Evolutionary conservation across 2,329 filamentous ascomycete species (phyloP), one percentile per base, ranked within the genome.

Genomic region (Chaetomium strumarium): DNA sequence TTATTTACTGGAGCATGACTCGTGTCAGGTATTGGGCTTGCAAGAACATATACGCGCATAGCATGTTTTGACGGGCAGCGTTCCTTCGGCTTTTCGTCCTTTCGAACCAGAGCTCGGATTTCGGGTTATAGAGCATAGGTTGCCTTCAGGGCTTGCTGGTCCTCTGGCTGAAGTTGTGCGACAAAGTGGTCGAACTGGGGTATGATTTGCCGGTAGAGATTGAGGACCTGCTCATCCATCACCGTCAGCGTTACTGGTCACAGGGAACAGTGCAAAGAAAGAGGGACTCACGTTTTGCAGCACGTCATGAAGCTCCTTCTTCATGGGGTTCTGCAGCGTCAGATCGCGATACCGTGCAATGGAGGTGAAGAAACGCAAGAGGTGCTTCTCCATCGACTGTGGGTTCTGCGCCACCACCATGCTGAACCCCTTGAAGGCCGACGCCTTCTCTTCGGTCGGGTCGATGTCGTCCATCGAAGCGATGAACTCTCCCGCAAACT

Each of bases 371-470:
- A 93, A 95, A 52, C 86, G 81, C 34, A 86, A 76, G 38, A 99
- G 75, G 53, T 84, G 87, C 60, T 85, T 85, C 71, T 97, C 93
- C 82, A 99, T 92, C 2, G 90, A 90, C 65, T 90, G 82, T 0
- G 93, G 93, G 64, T 97, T 97, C 64, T 84, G 82, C 56, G 87
- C 80, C 3, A 97, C 87, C 44, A 95, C 80, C 60, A 86, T 79
- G 50, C 88, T 88, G 71, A 99, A 96, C 0, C 93, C 93, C 63
- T 89, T 84, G 68, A 97, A 89, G 0, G 93, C 92, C 24, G 91
- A 91, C 1, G 88, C 90, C 72, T 99, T 99, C 71, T 99, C 93
- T 55, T 95, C 88, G 2, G 90, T 92, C 64, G 88, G 85, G 48
- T 90, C 86, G 31, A 97, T 86, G 58, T 90, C 87, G 55, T 83